Base-by-base conservation (phyloP, 2,329 filamentous ascomycete species). In the Pseudogymnoascus pannorum region DNA sequence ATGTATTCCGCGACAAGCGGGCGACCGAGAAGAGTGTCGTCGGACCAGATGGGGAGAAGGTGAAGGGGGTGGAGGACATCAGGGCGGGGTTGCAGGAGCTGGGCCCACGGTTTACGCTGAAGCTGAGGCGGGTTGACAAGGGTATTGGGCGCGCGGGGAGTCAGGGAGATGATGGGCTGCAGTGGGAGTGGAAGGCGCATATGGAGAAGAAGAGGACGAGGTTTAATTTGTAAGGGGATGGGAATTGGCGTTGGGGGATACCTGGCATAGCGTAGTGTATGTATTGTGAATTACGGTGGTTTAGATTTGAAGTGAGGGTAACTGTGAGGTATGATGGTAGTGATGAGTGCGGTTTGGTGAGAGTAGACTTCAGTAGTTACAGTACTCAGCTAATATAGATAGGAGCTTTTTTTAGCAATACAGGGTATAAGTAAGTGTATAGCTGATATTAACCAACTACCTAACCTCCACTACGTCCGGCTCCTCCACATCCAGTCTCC, bases 151-250 rank as follows among this genome's bases (percentile, higher is more conserved):
- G 82, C 61, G 85, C 85, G 6, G 85, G 85, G 16, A 87, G 84
- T 68, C 81, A 86, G 64, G 83, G 71, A 12, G 68, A 71, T 31
- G 71, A 73, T 67, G 70, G 70, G 2, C 66, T 73, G 14, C 72
- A 96, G 72, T 97, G 94, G 93, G 85, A 97, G 73, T 99, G 94
- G 94, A 95, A 96, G 77, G 88, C 89, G 9, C 86, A 87, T 72
- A 95, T 94, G 87, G 94, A 99, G 78, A 97, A 97, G 79, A 81
- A 89, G 71, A 82, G 94, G 70, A 97, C 93, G 67, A 87, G 91
- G 73, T 99, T 97, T 78, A 94, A 95, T 75, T 79, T 99, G 72
- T 97, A 81, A 84, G 29, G 3, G 38, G 38, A 11, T 42, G 11
- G 38, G 8, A 35, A 9, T 14, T 42, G 38, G 36, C 36, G 36